Percentiles rank a stretch among this genome's conserved stretches.
Evolutionary conservation across 2,329 filamentous ascomycete genomes (phyloP).

Genomic region (Sporothrix pallida): DNA sequence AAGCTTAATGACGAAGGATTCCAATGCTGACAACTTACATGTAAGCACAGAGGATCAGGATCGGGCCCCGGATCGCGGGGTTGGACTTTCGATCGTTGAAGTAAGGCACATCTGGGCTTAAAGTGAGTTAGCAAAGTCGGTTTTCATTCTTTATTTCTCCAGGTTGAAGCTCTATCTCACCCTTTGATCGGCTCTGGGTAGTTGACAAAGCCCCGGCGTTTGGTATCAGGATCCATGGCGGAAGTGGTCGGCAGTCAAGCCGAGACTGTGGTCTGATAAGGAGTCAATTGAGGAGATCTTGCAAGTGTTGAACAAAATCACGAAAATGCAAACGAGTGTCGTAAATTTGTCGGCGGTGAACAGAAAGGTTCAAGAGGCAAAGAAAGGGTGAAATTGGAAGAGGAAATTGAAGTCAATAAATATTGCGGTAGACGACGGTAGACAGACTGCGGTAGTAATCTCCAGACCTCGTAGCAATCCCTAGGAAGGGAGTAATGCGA

Average conservation of each 20-base stretch:
- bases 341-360: background rate
- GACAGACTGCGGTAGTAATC: background rate
- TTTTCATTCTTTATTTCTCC: background rate
- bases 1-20: too few relatives aligned
- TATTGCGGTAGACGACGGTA: background rate
- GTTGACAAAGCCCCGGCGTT: slow-evolving; percentile 44
- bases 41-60: slow-evolving; percentile 59
- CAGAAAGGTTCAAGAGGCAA: background rate
- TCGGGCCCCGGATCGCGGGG: slow-evolving; percentile 62
- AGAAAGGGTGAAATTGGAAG: background rate
- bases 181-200: slow-evolving; percentile 48
- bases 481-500: background rate
- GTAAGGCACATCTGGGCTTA: slow-evolving; percentile 51
- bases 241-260: background rate
- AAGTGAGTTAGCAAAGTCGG: background rate
- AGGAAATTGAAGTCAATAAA: background rate
- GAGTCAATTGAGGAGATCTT: too few relatives aligned
- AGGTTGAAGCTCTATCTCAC: slow-evolving; percentile 40
- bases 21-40: slow-evolving; percentile 52
- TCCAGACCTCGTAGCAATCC: background rate
- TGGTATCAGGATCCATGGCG: slow-evolving; percentile 36
- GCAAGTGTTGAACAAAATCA: too few relatives aligned
- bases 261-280: background rate
- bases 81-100: slow-evolving; percentile 57
- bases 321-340: background rate